Percentiles rank a stretch among this genome's conserved stretches.
These are phyloP conservation scores for Lachnellula arida DNA, from an alignment of 2,329 filamentous ascomycete genomes.

Conservation along the genomic window DNA sequence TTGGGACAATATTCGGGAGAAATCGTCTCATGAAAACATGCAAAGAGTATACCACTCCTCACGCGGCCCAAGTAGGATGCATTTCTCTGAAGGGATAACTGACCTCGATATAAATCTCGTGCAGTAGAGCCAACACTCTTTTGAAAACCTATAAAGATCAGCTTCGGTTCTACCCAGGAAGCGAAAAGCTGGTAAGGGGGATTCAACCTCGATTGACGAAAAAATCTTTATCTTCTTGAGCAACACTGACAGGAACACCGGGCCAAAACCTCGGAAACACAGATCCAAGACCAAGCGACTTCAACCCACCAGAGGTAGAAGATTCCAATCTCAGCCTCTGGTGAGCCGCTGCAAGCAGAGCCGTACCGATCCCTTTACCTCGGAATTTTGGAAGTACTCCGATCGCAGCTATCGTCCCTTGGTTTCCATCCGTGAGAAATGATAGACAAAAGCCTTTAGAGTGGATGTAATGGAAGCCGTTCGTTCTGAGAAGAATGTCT, in stretches of 20 bases:
- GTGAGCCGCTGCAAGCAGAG: constrained; percentile 31
- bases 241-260: constrained; percentile 37
- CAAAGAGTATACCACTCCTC: no score
- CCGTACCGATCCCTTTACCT: constrained; percentile 36
- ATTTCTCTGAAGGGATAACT: no score
- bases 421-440: constrained; percentile 28
- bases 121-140: constrained; percentile 11
- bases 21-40: no score
- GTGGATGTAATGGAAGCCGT: constrained; percentile 35
- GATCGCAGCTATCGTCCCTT: constrained; percentile 33
- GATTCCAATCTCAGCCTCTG: constrained; percentile 25
- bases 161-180: no score
- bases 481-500: constrained; percentile 25
- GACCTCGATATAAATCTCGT: constrained; percentile 37
- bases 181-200: no score
- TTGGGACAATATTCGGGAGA: no score
- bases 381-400: constrained; percentile 35
- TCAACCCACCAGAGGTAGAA: constrained; percentile 23
- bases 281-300: constrained; percentile 28
- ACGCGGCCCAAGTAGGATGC: no score
- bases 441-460: constrained; percentile 37
- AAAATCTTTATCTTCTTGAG: constrained; percentile 34
- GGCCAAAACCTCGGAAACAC: constrained; percentile 43
- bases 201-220: constrained; percentile 35
- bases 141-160: background rate